Base-by-base conservation (phyloP, 2,329 filamentous ascomycete species). In the Cladobotryum protrusum region DNA sequence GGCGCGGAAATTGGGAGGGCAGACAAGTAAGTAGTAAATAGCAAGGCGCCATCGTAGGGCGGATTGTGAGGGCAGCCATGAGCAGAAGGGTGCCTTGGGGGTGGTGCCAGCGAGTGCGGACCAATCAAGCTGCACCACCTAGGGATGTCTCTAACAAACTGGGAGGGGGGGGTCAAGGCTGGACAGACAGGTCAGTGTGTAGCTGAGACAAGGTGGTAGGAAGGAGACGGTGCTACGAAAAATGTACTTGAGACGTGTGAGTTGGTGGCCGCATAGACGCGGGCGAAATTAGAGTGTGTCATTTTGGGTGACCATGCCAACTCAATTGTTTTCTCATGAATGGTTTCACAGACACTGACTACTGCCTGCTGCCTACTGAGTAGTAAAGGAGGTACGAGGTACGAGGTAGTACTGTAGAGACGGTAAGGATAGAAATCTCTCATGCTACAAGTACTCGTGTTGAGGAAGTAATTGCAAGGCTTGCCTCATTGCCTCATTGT, bases 231-330 rank as follows among this genome's bases (percentile, higher is more conserved):
- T 17, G 12, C 24, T n/a, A 5, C n/a, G n/a, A 15, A 9, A 17
- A 20, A 45, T 24, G 50, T 52, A 52, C 17, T 36, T 15, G 15
- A 2, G 42, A 52, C 50, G n/a, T 42, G 34, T 29, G 12, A 15
- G 5, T 29, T 45, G 39, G 35, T 6, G 41, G 46, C 42, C 50
- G 50, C 50, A 42, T 45, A 33, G 46, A 45, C 15, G 29, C 34
- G 5, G 8, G 6, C 12, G 50, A 52, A 45, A 52, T 52, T 52
- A 52, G 40, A 35, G 45, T 40, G 50, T 52, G 50, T 52, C 50
- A 49, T 34, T 35, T 29, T 29, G 7, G 6, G 24, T 29, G 24
- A 8, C 24, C 24, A 29, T 29, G 24, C 11, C 11, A n/a, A n/a
- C n/a, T n/a, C n/a, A n/a, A n/a, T n/a, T n/a, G n/a, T n/a, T n/a